Evolutionary conservation across 805 yeast species (phyloP).

Genomic region (Cyberlindnera saturnus): DNA sequence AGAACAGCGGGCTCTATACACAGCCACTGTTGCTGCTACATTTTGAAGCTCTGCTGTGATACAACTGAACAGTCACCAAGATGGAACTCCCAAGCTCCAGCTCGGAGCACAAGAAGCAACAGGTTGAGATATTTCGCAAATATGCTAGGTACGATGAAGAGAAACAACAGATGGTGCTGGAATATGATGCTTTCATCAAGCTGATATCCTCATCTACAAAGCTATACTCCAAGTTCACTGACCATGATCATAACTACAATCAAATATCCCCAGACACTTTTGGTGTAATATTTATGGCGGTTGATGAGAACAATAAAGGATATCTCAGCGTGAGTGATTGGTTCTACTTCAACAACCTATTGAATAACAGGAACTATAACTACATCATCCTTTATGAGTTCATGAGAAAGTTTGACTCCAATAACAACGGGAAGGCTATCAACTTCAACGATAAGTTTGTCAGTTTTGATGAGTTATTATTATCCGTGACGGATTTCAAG

Average conservation of each 20-base stretch:
- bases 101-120: conserved; percentile 33
- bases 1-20: background rate
- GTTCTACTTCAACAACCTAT: conserved; percentile 55
- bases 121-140: conserved; percentile 37
- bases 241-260: conserved; percentile 35
- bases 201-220: conserved; percentile 26
- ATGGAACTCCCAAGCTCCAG: conserved; percentile 33
- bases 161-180: conserved; percentile 26
- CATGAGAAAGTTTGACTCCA: conserved; percentile 40
- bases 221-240: conserved; percentile 15
- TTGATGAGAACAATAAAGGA: conserved; percentile 71
- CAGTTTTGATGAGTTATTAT: conserved; percentile 31
- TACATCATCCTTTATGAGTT: conserved; percentile 48
- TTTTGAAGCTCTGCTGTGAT: background rate
- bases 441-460: conserved; percentile 32
- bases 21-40: background rate
- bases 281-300: conserved; percentile 71
- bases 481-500: conserved; percentile 27
- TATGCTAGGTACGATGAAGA: conserved; percentile 33
- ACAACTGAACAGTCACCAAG: background rate
- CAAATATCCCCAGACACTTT: conserved; percentile 52
- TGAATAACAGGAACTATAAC: conserved; percentile 43
- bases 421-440: conserved; percentile 26
- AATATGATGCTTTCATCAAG: conserved; percentile 30
- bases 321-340: conserved; percentile 66